Evolutionary conservation across 306 rosid species (phyloP), one percentile per base, ranked within the genome.

Genomic region (Hippophae tibetana): DNA sequence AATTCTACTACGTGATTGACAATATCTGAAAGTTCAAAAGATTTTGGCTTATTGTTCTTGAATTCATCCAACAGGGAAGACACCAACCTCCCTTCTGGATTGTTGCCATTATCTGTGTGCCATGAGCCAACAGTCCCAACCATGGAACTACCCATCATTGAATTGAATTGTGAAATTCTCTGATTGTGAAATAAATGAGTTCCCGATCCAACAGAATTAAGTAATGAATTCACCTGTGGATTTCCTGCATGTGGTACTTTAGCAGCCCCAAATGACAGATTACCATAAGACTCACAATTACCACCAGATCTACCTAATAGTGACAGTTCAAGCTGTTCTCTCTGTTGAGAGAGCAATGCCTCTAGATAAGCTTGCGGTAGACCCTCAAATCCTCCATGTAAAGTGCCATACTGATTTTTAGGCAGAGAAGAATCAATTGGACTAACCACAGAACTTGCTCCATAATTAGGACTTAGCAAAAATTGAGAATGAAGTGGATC

Each of bases 1-100:
- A 92, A 92, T 58, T 88, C 90, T 71, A 88, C 87, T 52, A 84
- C 89, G 49, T 88, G 88, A 64, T 67, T 86, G 75, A 72, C 66
- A 26, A 88, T 88, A 73, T 92, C 96, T 47, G 92, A 57, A 61
- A 92, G 93, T 74, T 92, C 96, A 82, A 87, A 88, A 76, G 95
- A 79, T 69, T 71, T 88, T 18, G 82, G 74, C 76, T 86, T 92
- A 74, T 87, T 86, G 81, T 79, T 88, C 82, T 92, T 92, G 82
- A 88, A 92, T 63, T 92, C 96, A 63, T 92, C 99, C 65, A 92
- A 74, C 61, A 92, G 71, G 52, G 92, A 76, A 38, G 96, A 77
- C 48, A 78, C 69, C 67, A 75, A 74, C 63, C 88, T 72, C 67
- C 74, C 79, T 56, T 85, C 93, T 68, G 70, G 40, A 72, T 69